Base-by-base conservation (phyloP, 352 stramenopile species). In the Pythium aristosporum region DNA sequence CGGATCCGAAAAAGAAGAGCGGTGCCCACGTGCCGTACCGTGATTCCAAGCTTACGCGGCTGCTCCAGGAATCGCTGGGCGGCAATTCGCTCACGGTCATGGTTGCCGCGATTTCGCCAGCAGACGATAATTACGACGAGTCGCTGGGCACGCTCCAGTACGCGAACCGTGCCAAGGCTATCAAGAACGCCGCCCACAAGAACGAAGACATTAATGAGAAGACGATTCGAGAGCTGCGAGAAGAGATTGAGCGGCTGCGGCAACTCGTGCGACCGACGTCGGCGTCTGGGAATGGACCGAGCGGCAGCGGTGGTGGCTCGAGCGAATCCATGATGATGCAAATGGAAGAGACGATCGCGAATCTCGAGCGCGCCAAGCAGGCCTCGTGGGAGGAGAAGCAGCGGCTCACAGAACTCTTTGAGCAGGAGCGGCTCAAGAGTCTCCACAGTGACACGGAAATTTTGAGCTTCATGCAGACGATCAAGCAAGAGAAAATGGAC, bases 71-170 rank as follows among this genome's bases (percentile, higher is more conserved):
- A 49, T 92, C 84, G 3, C 80, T 98, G 2, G 91, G 91, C 43
- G 94, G 94, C 1, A 98, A 98, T 61, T 89, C 91, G 9, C 68
- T 88, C 11, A 98, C 95, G 7, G 83, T 98, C n/a, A 98, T 99
- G 90, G 78, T 99, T 25, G 94, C 94, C 21, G 94, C 92, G 21
- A 91, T 98, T 41, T 96, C 82, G 7, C 91, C 95, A 0, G 91
- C 92, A 1, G 90, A 98, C 52, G 86, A 96, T 61, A 98, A 98
- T 71, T 80, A 87, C 39, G 91, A 98, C 36, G 96, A 99, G 63
- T 98, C 84, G 32, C 65, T 98, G 28, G 90, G 89, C 50, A 99
- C 96, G 8, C 77, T 99, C 8, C 75, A 97, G 47, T 99, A 98
- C 72, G 95, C 89, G 5, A 92, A 92, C 55, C 87, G 94, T 10